Evolutionary conservation across 257 asterid species (phyloP).

Genomic region (Penstemon barbatus): DNA sequence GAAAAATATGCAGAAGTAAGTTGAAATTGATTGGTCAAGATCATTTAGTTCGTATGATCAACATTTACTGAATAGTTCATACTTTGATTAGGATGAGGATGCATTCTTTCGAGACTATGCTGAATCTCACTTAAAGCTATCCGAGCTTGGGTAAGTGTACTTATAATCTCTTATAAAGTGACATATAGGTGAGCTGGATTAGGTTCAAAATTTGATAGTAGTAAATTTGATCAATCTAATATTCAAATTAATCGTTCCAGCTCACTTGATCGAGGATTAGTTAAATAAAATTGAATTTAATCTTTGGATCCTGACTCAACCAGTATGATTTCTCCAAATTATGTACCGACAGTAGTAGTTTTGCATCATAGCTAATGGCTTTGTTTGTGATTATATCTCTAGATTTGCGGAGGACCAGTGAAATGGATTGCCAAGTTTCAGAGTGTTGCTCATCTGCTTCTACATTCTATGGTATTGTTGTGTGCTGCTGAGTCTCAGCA

Average conservation of each 20-base stretch:
- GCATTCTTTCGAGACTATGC: conserved; percentile 82
- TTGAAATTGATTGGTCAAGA: neutral
- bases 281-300: neutral
- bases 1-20: conserved; percentile 76
- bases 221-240: neutral
- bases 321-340: neutral
- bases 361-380: neutral
- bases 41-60: neutral
- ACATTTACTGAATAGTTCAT: neutral
- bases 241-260: neutral
- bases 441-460: too few species aligned
- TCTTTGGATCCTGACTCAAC: neutral
- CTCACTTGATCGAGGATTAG: neutral
- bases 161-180: neutral
- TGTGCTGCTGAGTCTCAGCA: too few species aligned
- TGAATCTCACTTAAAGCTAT: conserved; percentile 76
- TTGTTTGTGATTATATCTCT: conserved; percentile 22
- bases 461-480: too few species aligned
- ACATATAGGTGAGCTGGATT: neutral
- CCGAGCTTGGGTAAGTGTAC: conserved; percentile 74
- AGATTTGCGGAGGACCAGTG: conserved; percentile 46
- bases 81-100: conserved; percentile 65
- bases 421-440: neutral
- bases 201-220: neutral
- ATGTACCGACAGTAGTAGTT: neutral